A percentile compares a stretch with the other conserved stretches of the same genome.
Conservation (phyloP, 108 stramenopile species). For the Nitzschia palea region DNA sequence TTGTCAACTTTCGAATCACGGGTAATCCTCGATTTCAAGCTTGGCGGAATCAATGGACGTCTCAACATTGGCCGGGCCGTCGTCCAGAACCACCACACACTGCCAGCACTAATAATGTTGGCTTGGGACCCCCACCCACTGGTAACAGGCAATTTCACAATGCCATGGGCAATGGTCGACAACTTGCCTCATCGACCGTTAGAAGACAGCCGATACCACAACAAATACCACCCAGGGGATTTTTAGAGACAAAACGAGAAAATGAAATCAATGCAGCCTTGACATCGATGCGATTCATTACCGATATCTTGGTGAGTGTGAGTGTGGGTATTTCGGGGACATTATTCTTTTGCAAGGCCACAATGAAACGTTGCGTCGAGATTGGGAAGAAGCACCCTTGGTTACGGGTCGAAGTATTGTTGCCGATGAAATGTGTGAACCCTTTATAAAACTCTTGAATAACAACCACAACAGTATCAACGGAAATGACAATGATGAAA, state of each 20-base stretch:
- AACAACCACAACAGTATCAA: not conserved
- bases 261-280: slow-evolving; percentile 1
- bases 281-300: slow-evolving; percentile 9
- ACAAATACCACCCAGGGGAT: not conserved
- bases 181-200: too few species aligned
- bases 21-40: not conserved
- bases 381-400: slow-evolving; percentile 31
- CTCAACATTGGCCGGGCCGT: too few species aligned
- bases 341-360: slow-evolving; percentile 1
- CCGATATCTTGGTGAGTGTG: slow-evolving; percentile 24
- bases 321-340: slow-evolving; percentile 22
- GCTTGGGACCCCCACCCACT: too few species aligned
- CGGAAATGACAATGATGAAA: not conserved
- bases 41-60: not conserved
- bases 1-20: slow-evolving; percentile 22
- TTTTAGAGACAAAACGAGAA: slow-evolving; percentile 13
- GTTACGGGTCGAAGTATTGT: slow-evolving; percentile 30
- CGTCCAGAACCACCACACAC: too few species aligned
- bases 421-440: slow-evolving; percentile 22
- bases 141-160: too few species aligned
- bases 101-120: too few species aligned
- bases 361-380: not conserved
- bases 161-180: too few species aligned
- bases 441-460: not conserved
- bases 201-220: too few species aligned